phyloP scores from a whole-genome alignment of 2,329 filamentous ascomycete genomes.

The Fusarium continuum region DNA sequence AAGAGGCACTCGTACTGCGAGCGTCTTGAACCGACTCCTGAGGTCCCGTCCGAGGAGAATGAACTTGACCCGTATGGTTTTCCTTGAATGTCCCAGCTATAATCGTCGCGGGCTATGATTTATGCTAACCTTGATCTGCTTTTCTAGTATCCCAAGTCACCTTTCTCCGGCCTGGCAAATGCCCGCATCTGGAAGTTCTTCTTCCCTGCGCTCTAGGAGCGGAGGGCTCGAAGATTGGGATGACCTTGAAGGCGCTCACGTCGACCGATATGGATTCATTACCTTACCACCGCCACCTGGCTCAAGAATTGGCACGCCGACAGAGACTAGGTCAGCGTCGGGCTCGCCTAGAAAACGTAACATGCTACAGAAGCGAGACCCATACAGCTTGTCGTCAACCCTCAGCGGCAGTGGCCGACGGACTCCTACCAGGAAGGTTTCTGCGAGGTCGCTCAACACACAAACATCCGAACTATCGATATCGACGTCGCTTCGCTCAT shows the following conservation, averaged over 20 bases:
- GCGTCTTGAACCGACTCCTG: slow-evolving; percentile 59
- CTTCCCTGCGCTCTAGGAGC: slow-evolving; percentile 54
- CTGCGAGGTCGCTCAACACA: slow-evolving; percentile 67
- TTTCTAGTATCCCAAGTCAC: slow-evolving; percentile 43
- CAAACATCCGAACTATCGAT: slow-evolving; percentile 63
- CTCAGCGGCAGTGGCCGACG: slow-evolving; percentile 51
- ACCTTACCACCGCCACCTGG: slow-evolving; percentile 55
- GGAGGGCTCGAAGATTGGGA: slow-evolving; percentile 74
- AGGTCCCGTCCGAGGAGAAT: slow-evolving; percentile 62
- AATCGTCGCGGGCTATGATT: slow-evolving; percentile 36
- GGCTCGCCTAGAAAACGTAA: slow-evolving; percentile 57
- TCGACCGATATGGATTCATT: slow-evolving; percentile 77
- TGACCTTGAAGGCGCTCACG: slow-evolving; percentile 66
- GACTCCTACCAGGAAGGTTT: slow-evolving; percentile 63
- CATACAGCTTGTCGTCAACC: slow-evolving; percentile 51
- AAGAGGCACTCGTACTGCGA: slow-evolving; percentile 58
- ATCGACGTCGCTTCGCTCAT: slow-evolving; percentile 60
- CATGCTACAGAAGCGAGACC: slow-evolving; percentile 53
- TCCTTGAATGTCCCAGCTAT: slow-evolving; percentile 51
- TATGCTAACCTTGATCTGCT: slow-evolving; percentile 43
- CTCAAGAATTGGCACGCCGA: slow-evolving; percentile 54
- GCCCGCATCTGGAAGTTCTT: slow-evolving; percentile 56
- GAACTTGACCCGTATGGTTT: slow-evolving; percentile 67
- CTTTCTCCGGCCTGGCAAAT: slow-evolving; percentile 49
- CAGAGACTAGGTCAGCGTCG: slow-evolving; percentile 54